Base-by-base conservation (phyloP, 164 flowering plant genomes). In the Vitis rotundifolia region DNA sequence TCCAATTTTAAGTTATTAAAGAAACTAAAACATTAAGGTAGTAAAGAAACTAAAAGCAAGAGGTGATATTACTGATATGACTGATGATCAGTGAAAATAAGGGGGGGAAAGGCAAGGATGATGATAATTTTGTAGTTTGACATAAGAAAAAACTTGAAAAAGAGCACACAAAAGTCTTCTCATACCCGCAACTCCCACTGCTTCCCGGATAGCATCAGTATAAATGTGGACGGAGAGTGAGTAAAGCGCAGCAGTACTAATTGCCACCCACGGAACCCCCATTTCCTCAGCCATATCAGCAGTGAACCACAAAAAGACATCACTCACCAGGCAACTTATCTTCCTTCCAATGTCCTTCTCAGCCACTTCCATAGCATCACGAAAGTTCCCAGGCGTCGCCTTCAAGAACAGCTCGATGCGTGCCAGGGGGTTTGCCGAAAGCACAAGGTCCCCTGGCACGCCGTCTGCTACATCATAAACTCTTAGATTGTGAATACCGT, bases 391-490 rank as follows among this genome's bases (percentile, higher is more conserved):
- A 31, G 71, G 57, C 0, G 67, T 18, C 8, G 47, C 58, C 7
- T 37, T 37, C 44, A 37, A 3, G 44, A 37, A 37, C 44, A 37
- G 8, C 6, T 6, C 44, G 44, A 37, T 37, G 44, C 44, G 44
- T 37, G 49, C 67, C 31, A 18, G 7, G 14, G 57, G 67, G 8
- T 5, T 31, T 15, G 50, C 63, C 2, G 68, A 14, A 22, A 28
- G 29, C n/a, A 15, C 52, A 59, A 49, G 19, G 4, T 60, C 79
- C 14, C 77, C 72, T 11, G 84, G 84, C 29, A 75, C 22, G 3
- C 85, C 88, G 49, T 82, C 81, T 0, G n/a, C 22, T 7, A 82
- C 75, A 19, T 73, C 74, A 63, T 75, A 73, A 12, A 72, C 4
- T 29, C 51, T 74, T 2, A 85, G n/a, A 68, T 76, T 80, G 12